phyloP scores from a whole-genome alignment of 176 grass and related monocot species.

The Triticum urartu region DNA sequence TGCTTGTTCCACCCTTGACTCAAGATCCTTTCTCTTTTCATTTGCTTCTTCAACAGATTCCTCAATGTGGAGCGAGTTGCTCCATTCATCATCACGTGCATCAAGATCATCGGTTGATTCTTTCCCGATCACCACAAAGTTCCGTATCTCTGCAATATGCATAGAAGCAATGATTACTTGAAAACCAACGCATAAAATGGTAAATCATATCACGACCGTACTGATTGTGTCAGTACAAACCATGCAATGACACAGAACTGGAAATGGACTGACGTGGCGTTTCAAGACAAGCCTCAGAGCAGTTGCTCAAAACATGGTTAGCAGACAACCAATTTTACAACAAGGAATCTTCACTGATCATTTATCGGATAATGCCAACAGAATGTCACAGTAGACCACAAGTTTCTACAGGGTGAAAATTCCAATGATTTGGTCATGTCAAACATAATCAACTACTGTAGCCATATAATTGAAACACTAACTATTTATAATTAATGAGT shows the following conservation, averaged over 20 bases:
- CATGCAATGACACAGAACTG: not conserved
- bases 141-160: constrained; percentile 61
- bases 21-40: constrained; percentile 36
- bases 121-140: constrained; percentile 33
- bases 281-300: not conserved
- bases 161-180: constrained; percentile 15
- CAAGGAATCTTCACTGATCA: not conserved
- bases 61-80: constrained; percentile 14
- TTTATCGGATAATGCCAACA: not conserved
- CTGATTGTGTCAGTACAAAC: not conserved
- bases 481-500: not conserved
- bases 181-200: not conserved
- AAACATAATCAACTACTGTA: not conserved
- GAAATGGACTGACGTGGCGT: not conserved
- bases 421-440: not conserved
- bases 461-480: not conserved
- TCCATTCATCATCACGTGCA: constrained; percentile 37
- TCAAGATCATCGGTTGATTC: constrained; percentile 33
- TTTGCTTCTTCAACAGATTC: constrained; percentile 34
- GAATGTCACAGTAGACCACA: not conserved
- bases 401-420: not conserved
- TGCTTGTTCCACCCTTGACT: constrained; percentile 44
- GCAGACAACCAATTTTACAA: not conserved
- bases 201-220: not conserved
- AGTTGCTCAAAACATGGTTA: not conserved